Evolutionary conservation across 495 filamentous ascomycete genomes (phyloP).

Genomic region (Schizothecium vesticola): DNA sequence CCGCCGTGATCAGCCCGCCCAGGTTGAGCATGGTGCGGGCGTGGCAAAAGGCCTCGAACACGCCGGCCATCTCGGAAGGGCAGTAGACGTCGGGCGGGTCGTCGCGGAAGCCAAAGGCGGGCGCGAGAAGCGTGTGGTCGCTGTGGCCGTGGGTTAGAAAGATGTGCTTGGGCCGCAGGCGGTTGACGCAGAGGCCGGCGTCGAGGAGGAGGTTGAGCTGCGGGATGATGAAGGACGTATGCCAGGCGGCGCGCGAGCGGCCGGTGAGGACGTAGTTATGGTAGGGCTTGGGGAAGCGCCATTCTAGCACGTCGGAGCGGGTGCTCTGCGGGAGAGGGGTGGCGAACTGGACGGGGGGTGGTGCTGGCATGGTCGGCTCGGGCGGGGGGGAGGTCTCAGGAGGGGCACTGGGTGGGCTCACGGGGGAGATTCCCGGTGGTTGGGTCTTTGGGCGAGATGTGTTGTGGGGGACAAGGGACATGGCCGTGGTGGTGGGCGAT

Average conservation of each 20-base stretch:
- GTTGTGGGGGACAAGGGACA: neutral
- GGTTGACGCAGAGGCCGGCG: constrained; percentile 33
- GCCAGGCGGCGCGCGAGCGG: constrained; percentile 37
- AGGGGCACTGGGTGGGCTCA: neutral
- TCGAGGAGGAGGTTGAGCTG: constrained; percentile 37
- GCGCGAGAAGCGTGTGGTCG: constrained; percentile 33
- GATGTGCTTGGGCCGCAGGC: constrained; percentile 35
- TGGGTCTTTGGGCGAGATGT: neutral
- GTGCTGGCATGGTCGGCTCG: neutral
- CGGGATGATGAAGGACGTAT: constrained; percentile 39
- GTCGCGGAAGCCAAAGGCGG: constrained; percentile 27
- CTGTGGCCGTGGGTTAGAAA: constrained; percentile 40
- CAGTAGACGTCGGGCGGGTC: constrained; percentile 34
- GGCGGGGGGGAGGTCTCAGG: neutral
- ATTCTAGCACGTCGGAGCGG: constrained; percentile 34
- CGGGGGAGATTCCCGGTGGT: neutral
- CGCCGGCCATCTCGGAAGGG: constrained; percentile 26
- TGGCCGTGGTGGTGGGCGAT: neutral
- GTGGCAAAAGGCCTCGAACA: constrained; percentile 23
- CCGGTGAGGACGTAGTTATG: constrained; percentile 31
- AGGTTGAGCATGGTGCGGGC: constrained; percentile 27
- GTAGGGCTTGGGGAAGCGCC: constrained; percentile 34
- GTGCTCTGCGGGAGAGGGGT: constrained; percentile 31
- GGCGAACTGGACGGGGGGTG: constrained; percentile 20
- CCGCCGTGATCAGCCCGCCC: constrained; percentile 18